Percentiles rank a stretch among this genome's conserved stretches.
These are phyloP conservation scores for Tetrastigma voinierianum DNA, from an alignment of 164 flowering plant species.

Conservation along the genomic window DNA sequence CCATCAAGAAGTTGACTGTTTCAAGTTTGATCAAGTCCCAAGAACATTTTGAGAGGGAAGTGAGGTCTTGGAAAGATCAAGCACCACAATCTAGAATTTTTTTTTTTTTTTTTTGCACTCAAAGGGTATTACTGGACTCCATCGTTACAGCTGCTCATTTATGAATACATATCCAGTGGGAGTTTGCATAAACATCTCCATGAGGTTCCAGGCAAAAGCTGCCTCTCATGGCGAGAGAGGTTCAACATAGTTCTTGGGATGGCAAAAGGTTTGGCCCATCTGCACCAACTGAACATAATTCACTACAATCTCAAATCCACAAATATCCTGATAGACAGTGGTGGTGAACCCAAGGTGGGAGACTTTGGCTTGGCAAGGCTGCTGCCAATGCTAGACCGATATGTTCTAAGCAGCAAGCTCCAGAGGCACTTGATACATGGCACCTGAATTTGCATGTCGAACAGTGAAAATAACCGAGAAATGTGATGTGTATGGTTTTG, in stretches of 20 bases:
- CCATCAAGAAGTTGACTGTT: conserved; percentile 80
- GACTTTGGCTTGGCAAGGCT: conserved; percentile 84
- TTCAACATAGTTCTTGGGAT: conserved; percentile 72
- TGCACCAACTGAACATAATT: conserved; percentile 57
- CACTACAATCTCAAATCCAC: conserved; percentile 89
- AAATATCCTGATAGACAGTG: conserved; percentile 65
- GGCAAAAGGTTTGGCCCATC: conserved; percentile 74
- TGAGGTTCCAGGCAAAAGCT: conserved; percentile 28
- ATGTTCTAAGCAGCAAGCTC: conserved; percentile 80
- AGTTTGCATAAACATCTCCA: conserved; percentile 77
- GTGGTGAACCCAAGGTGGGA: conserved; percentile 66
- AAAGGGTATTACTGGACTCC: conserved; percentile 90
- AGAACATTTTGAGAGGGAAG: conserved; percentile 82
- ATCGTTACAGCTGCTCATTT: conserved; percentile 78
- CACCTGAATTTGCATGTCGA: conserved; percentile 93
- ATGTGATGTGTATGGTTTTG: conserved; percentile 93
- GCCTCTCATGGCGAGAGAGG: conserved; percentile 75
- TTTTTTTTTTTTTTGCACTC: too few relatives aligned
- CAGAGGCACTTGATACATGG: conserved; percentile 97
- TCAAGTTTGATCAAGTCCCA: conserved; percentile 77
- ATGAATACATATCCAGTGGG: conserved; percentile 64
- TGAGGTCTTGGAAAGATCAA: conserved; percentile 62
- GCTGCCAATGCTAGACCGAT: conserved; percentile 74
- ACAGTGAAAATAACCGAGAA: conserved; percentile 88
- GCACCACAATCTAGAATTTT: conserved; percentile 73